Evolutionary conservation across 2,329 filamentous ascomycete genomes (phyloP), one percentile per base, ranked within the genome.

Genomic region (Colletotrichum incanum): DNA sequence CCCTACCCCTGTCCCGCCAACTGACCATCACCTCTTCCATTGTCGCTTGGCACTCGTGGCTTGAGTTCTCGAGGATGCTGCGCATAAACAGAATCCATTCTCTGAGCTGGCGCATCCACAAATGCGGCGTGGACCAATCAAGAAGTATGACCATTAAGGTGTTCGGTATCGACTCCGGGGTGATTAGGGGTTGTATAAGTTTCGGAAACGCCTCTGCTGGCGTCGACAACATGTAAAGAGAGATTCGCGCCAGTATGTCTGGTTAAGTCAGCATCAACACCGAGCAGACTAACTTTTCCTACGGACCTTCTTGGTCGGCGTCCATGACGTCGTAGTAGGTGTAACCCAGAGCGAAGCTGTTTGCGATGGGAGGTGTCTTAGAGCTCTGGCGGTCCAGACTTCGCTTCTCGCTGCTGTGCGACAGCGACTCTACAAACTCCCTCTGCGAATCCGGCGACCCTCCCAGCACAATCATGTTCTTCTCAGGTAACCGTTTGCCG

Each of bases 321-420:
- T 98, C 95, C 47, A 98, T 87, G 47, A 98, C 94, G 83, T 98
- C 94, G 81, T 97, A 94, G 83, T 98, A 98, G 65, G 95, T 98
- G 81, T 98, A 98, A 63, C 95, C 95, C 72, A 98, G 85, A 14
- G 95, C 95, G 82, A 97, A 98, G 79, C 93, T 93, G 80, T 98
- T 98, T 67, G 95, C 95, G 78, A 98, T 90, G 28, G 94, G 94
- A 2, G 94, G 93, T 73, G 89, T 88, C 80, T 90, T 92, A 76
- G 79, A 86, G 77, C 79, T 86, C 80, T 87, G 87, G 78, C 85
- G 87, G 82, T 88, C 90, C 76, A 85, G 83, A 74, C 82, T 86
- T 76, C 86, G 85, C 78, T 86, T 85, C 67, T 84, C 82, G 66
- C 91, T 89, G 73, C 85, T 85, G 76, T 83, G 86, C 56, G 88